Evolutionary conservation across 2,329 filamentous ascomycete species (phyloP), one percentile per base, ranked within the genome.

Genomic region (Monosporascus sp.): DNA sequence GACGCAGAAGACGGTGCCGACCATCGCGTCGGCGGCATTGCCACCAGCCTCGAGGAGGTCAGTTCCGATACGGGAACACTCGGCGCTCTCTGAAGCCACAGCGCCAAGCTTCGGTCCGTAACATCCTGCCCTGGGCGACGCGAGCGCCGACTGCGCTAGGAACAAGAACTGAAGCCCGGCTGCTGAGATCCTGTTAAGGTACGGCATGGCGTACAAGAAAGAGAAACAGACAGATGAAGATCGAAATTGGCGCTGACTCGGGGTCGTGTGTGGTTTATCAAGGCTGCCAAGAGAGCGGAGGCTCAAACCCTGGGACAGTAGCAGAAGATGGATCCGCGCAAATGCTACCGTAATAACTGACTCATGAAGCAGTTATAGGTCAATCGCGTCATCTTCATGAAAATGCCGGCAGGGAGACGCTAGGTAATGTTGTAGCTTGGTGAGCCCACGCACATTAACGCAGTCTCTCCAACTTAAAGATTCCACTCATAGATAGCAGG

Each of bases 21-120:
- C 84, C 57, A 90, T 71, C 47, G 88, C 86, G 71, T 93, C 89
- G 1, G 86, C 88, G 14, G 89, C 88, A 71, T 90, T 91, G 7
- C 89, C 80, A 3, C 81, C 80, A 19, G 70, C 67, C 20, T 71
- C 69, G 27, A 91, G 69, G 19, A 89, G 74, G 44, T 87, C 78
- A 26, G 81, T 79, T 2, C 88, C 88, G 61, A 90, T 86, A 34
- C 77, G 67, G 56, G 86, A 90, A 66, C 88, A 92, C 58, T 88
- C 79, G 3, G 75, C 69, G 61, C 79, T 85, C 68, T 91, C 87
- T 51, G 85, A 87, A 14, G 88, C 86, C 20, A 91, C 84, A 36
- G 86, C 88, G 24, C 88, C 88, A 1, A 69, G 56, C 51, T 54
- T 65, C 4, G 66, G 63, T 9, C 46, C 56, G n/a, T 50, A 45